Conservation (phyloP, 305 asterid species). For the Striga hermonthica region DNA sequence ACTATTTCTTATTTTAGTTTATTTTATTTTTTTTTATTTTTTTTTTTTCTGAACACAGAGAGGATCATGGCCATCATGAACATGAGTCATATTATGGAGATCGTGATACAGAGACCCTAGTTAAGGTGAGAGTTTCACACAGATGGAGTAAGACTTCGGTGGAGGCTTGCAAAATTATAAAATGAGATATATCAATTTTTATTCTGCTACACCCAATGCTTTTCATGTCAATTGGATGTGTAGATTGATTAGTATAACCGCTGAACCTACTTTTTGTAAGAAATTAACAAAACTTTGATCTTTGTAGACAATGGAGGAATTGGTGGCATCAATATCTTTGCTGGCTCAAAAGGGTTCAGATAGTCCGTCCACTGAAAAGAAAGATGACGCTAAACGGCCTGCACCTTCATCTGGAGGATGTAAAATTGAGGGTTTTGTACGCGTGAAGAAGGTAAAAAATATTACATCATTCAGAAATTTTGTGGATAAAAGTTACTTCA, state of each 20-base stretch:
- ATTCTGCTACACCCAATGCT: conserved; percentile 7
- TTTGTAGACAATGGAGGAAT: conserved; percentile 80
- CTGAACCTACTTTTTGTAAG: conserved; percentile 7
- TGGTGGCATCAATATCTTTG: conserved; percentile 72
- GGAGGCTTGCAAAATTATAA: conserved; percentile 27
- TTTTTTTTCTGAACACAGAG: conserved; percentile 42
- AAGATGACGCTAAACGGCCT: conserved; percentile 60
- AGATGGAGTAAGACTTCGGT: conserved; percentile 18
- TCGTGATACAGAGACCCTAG: conserved; percentile 83
- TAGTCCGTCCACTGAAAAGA: conserved; percentile 36
- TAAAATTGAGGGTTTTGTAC: conserved; percentile 92
- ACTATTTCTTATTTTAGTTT: too few relatives aligned
- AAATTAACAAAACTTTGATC: conserved; percentile 28
- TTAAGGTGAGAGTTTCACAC: conserved; percentile 57
- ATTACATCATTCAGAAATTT: too few relatives aligned
- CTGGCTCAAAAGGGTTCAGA: conserved; percentile 54
- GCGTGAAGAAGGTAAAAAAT: conserved; percentile 81
- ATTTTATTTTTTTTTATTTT: too few relatives aligned
- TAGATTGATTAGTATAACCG: conserved; percentile 4
- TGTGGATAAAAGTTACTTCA: too few relatives aligned
- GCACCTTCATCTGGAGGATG: conserved; percentile 95
- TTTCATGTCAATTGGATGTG: conserved; percentile 9
- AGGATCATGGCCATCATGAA: conserved; percentile 83
- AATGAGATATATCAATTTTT: conserved; percentile 3
- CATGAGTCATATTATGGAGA: conserved; percentile 98